A percentile compares a stretch with the other conserved stretches of the same genome.
These are phyloP conservation scores for Trichophyton verrucosum DNA, from an alignment of 2,329 filamentous ascomycete species.

Conservation along the genomic window DNA sequence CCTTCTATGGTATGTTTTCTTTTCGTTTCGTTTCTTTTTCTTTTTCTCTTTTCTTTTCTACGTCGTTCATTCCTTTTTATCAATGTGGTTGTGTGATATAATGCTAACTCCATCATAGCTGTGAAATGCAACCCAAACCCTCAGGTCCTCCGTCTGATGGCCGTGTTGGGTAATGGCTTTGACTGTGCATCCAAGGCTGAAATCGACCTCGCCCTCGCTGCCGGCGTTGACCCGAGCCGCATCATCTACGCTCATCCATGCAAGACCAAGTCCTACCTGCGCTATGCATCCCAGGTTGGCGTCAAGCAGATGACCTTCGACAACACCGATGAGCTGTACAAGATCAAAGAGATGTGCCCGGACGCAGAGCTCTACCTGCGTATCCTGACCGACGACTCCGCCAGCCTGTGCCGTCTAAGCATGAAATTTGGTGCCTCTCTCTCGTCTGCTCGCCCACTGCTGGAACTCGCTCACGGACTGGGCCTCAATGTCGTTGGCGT, in stretches of 20 bases:
- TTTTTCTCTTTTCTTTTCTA: constrained; percentile 10
- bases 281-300: constrained; percentile 68
- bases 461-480: constrained; percentile 67
- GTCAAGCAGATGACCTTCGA: constrained; percentile 99
- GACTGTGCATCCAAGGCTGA: constrained; percentile 97
- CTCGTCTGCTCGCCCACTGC: constrained; percentile 64
- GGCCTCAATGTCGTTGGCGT: constrained; percentile 87
- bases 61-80: background rate
- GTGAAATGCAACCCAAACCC: constrained; percentile 98
- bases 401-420: constrained; percentile 85
- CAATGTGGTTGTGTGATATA: background rate
- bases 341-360: constrained; percentile 86
- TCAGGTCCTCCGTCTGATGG: constrained; percentile 75
- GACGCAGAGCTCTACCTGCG: constrained; percentile 83
- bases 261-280: constrained; percentile 97
- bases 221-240: constrained; percentile 72
- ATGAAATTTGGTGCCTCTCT: constrained; percentile 93
- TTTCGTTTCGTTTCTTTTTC: background rate
- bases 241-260: constrained; percentile 99
- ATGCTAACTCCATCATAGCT: constrained; percentile 41
- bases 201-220: constrained; percentile 77
- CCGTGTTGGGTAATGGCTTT: constrained; percentile 82
- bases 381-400: constrained; percentile 92
- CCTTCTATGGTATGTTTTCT: constrained; percentile 68
- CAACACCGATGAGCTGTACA: constrained; percentile 94